phyloP scores from a whole-genome alignment of 305 asterid species.

The Fraxinus velutina region DNA sequence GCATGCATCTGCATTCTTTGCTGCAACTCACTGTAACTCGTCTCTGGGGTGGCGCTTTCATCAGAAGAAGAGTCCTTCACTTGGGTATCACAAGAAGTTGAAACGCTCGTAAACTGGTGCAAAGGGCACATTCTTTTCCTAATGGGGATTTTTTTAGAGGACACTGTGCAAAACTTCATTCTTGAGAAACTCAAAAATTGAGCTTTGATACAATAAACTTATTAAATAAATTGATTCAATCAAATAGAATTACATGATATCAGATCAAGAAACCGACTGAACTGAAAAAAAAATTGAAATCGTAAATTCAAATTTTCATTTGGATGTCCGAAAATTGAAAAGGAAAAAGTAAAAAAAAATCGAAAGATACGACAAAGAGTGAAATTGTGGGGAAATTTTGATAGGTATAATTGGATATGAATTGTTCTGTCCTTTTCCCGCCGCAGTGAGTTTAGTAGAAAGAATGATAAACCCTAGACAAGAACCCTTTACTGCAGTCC shows the following conservation, averaged over 20 bases:
- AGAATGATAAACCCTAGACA: slow-evolving; percentile 15
- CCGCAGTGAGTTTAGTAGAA: background rate
- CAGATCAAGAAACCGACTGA: background rate
- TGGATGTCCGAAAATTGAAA: background rate
- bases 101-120: slow-evolving; percentile 25
- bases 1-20: slow-evolving; percentile 47
- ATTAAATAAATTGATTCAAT: slow-evolving; percentile 18
- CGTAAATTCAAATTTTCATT: background rate
- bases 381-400: background rate
- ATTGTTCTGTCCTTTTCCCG: background rate
- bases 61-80: slow-evolving; percentile 31
- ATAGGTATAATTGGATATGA: background rate
- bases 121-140: slow-evolving; percentile 19
- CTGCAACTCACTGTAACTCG: slow-evolving; percentile 34
- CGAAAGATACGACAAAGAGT: background rate
- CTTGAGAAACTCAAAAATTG: slow-evolving; percentile 17
- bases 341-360: background rate
- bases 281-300: too few relatives aligned
- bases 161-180: slow-evolving; percentile 31
- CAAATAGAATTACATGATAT: slow-evolving; percentile 21
- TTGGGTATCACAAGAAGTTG: slow-evolving; percentile 39
- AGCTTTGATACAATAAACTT: slow-evolving; percentile 13
- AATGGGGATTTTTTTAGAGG: slow-evolving; percentile 12
- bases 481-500: background rate
- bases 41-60: slow-evolving; percentile 15